Evolutionary conservation across 305 asterid species (phyloP).

Genomic region (Fraxinus baroniana): DNA sequence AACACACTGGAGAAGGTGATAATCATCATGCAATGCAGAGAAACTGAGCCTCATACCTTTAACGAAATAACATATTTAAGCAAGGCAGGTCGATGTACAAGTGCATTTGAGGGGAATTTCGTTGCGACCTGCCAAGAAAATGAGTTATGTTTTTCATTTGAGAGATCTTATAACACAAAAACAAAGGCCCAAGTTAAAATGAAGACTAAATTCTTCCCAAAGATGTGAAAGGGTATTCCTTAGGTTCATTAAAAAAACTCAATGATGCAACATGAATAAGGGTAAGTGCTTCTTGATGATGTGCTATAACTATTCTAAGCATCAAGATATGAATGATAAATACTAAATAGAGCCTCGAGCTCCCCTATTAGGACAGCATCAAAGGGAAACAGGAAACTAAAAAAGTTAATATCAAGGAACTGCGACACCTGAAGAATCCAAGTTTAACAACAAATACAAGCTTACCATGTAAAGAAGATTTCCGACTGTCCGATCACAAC

Average conservation of each 20-base stretch:
- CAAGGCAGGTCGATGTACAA: slow-evolving; percentile 72
- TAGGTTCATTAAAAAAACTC: background rate
- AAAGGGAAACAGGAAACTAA: slow-evolving; percentile 5
- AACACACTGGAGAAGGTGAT: background rate
- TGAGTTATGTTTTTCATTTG: background rate
- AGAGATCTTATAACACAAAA: slow-evolving; percentile 1
- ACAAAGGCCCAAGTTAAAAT: background rate
- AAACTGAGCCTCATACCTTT: slow-evolving; percentile 50
- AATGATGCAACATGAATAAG: background rate
- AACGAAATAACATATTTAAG: slow-evolving; percentile 60
- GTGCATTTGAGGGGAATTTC: slow-evolving; percentile 77
- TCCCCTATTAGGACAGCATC: background rate
- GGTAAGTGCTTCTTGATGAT: background rate
- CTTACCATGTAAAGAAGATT: slow-evolving; percentile 83
- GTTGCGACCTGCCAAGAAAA: slow-evolving; percentile 70
- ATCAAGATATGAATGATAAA: background rate
- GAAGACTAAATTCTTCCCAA: background rate
- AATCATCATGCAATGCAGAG: background rate
- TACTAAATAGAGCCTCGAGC: background rate
- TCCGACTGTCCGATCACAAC: slow-evolving; percentile 82
- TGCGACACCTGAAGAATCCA: slow-evolving; percentile 1
- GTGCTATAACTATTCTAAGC: background rate
- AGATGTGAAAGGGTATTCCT: background rate
- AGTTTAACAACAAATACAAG: background rate
- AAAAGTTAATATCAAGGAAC: background rate